Percentiles rank a stretch among this genome's conserved stretches.
Evolutionary conservation across 139 green algal species (phyloP).

Genomic region (Coccomyxa sp.): DNA sequence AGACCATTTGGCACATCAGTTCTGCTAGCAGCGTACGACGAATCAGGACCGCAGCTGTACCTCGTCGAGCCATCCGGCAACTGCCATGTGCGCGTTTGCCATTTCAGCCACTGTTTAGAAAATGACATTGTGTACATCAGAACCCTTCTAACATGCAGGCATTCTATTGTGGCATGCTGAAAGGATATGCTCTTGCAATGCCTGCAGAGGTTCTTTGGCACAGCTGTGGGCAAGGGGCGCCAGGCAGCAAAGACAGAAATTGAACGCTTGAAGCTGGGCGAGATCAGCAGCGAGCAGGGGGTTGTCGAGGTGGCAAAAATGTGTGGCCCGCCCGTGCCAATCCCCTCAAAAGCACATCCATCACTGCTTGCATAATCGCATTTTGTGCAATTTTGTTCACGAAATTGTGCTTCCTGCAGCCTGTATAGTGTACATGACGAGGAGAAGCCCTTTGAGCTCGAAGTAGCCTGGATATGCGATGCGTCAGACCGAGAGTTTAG

Average conservation of each 20-base stretch:
- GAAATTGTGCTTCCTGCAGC: conserved; percentile 22
- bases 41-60: conserved; percentile 84
- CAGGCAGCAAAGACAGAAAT: conserved; percentile 97
- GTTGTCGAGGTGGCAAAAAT: conserved; percentile 92
- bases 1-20: conserved; percentile 79
- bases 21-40: conserved; percentile 81
- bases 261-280: conserved; percentile 92
- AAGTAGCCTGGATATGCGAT: conserved; percentile 96
- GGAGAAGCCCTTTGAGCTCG: conserved; percentile 97
- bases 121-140: background rate
- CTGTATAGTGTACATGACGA: conserved; percentile 93
- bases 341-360: background rate
- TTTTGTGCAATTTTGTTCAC: background rate
- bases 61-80: conserved; percentile 84
- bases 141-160: background rate
- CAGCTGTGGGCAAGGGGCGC: conserved; percentile 93
- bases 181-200: too few species aligned
- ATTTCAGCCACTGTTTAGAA: background rate
- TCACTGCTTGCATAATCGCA: background rate
- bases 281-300: conserved; percentile 84
- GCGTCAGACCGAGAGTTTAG: conserved; percentile 72
- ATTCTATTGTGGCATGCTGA: background rate
- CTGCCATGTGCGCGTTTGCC: conserved; percentile 15
- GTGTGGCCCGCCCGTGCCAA: conserved; percentile 3
- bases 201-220: conserved; percentile 62